Base-by-base conservation (phyloP, 2,329 filamentous ascomycete genomes). In the Septoria petroselini region DNA sequence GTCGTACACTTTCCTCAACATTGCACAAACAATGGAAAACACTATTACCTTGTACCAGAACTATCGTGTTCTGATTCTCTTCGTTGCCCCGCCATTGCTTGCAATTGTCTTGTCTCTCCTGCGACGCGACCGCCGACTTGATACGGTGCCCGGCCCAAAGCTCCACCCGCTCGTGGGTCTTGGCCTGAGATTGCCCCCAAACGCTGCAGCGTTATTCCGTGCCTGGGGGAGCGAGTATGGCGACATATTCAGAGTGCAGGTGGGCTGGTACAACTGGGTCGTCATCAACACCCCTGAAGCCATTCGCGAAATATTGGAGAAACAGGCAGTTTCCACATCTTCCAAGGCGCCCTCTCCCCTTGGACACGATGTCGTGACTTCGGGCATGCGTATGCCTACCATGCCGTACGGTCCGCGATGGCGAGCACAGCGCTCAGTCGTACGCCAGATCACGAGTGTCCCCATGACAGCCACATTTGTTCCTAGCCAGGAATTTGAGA, bases 231-330 rank as follows among this genome's bases (percentile, higher is more conserved):
- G 15, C 2, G 27, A 43, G 21, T 43, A 43, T 34, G 41, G 41
- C 12, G 41, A 43, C 14, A 33, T 43, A 9, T 33, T 43, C 27
- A 18, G 5, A 15, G 15, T 43, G 2, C 41, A 7, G 2, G 21
- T 43, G 1, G 41, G 41, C 15, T 43, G 41, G 41, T 33, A 43
- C 5, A 43, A 43, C 18, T 43, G 41, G 41, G 29, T 43, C 8
- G 27, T 33, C 2, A 21, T 43, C 27, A 43, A 43, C n/a, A 33
- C 27, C 19, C 41, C 41, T 18, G 27, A 43, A 14, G 41, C 41
- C 12, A 21, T 43, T 7, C n/a, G 12, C n/a, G 41, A 43, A 21
- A 34, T 43, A 11, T 19, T 43, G 9, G 41, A 43, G n/a, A 43
- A 43, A 9, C 41, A 43, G 18, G 27, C 29, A 2, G n/a, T 19